Evolutionary conservation across 1,139 yeast species (phyloP).

Genomic region (Debaryomyces robertsiae): DNA sequence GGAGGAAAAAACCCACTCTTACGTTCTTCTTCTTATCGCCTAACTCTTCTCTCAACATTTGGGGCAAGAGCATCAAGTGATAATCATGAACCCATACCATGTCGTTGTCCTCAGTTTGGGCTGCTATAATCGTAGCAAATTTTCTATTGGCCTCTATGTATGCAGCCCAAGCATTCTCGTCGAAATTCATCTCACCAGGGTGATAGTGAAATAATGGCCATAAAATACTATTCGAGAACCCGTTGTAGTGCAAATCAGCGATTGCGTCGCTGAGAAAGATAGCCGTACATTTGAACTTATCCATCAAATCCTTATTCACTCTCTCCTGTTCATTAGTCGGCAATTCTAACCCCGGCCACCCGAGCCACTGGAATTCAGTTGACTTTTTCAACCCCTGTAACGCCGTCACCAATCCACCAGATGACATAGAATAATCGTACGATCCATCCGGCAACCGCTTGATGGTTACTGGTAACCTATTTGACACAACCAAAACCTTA

Average conservation of each 20-base stretch:
- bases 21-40: slow-evolving; percentile 55
- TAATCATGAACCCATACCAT: slow-evolving; percentile 98
- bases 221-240: slow-evolving; percentile 85
- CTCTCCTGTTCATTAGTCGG: slow-evolving; percentile 72
- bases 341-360: slow-evolving; percentile 94
- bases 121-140: slow-evolving; percentile 77
- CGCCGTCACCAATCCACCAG: slow-evolving; percentile 97
- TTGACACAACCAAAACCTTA: slow-evolving; percentile 89
- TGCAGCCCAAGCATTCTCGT: slow-evolving; percentile 97
- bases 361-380: slow-evolving; percentile 93
- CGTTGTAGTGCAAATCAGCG: slow-evolving; percentile 96
- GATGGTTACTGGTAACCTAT: slow-evolving; percentile 93
- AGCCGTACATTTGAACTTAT: slow-evolving; percentile 87
- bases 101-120: slow-evolving; percentile 78
- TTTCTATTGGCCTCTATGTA: slow-evolving; percentile 89
- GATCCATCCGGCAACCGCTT: slow-evolving; percentile 61
- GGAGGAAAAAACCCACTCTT: slow-evolving; percentile 89
- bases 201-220: slow-evolving; percentile 99
- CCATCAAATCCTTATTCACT: slow-evolving; percentile 70
- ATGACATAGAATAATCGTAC: slow-evolving; percentile 80
- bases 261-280: slow-evolving; percentile 83
- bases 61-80: slow-evolving; percentile 93
- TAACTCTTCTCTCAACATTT: slow-evolving; percentile 73
- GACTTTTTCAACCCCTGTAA: slow-evolving; percentile 85
- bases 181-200: slow-evolving; percentile 98